Evolutionary conservation across 1,139 yeast genomes (phyloP).

Genomic region (Taphrina deformans): DNA sequence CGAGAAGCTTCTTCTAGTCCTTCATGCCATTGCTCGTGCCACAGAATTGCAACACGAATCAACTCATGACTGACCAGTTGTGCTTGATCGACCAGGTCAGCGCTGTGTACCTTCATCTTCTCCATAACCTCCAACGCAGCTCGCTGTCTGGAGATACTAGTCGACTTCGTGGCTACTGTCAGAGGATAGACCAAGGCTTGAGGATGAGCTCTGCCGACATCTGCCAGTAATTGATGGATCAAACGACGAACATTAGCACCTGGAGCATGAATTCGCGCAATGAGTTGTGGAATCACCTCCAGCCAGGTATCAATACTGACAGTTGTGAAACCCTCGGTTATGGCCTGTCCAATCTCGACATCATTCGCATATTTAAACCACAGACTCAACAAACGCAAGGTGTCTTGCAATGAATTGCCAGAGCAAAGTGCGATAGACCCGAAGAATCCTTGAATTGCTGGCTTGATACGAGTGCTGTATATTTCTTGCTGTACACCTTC

Average conservation of each 20-base stretch:
- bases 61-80: slow-evolving; percentile 91
- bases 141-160: slow-evolving; percentile 79
- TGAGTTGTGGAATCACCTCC: slow-evolving; percentile 91
- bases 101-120: slow-evolving; percentile 85
- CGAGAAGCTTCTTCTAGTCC: slow-evolving; percentile 96
- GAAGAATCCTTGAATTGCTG: slow-evolving; percentile 65
- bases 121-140: slow-evolving; percentile 92
- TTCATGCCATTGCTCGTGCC: slow-evolving; percentile 99
- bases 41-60: slow-evolving; percentile 88
- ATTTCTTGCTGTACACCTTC: slow-evolving; percentile 42
- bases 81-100: slow-evolving; percentile 83
- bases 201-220: slow-evolving; percentile 92
- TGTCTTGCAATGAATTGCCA: slow-evolving; percentile 87
- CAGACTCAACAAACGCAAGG: slow-evolving; percentile 78
- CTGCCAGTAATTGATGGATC: slow-evolving; percentile 75
- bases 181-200: slow-evolving; percentile 94
- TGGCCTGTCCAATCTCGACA: slow-evolving; percentile 85
- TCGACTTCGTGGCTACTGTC: slow-evolving; percentile 94
- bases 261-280: slow-evolving; percentile 95
- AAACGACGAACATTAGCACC: slow-evolving; percentile 80
- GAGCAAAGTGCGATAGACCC: slow-evolving; percentile 87
- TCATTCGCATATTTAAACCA: slow-evolving; percentile 97
- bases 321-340: slow-evolving; percentile 86
- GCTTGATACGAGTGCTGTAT: slow-evolving; percentile 38
- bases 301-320: slow-evolving; percentile 92